phyloP scores from a whole-genome alignment of 2,329 filamentous ascomycete species.

The Xylariales sp. region DNA sequence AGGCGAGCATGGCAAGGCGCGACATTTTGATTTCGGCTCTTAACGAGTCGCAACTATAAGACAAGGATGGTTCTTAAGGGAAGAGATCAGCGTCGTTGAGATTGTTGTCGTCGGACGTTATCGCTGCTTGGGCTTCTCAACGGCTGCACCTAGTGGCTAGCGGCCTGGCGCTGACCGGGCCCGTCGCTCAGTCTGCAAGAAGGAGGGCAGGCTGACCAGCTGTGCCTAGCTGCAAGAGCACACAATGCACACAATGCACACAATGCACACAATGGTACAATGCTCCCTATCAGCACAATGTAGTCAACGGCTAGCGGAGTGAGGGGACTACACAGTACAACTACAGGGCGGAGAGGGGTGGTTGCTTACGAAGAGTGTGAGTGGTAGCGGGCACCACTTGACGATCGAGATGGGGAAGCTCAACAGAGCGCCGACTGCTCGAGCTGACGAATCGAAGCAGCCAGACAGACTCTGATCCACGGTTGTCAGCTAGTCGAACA shows the following conservation, averaged over 20 bases:
- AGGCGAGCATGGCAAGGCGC: slow-evolving; percentile 2
- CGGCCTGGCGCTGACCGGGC: neutral
- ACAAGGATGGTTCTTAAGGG: slow-evolving; percentile 2
- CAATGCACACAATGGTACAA: slow-evolving; percentile 1
- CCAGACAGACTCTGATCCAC: slow-evolving; percentile 1
- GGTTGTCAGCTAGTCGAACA: slow-evolving; percentile 4
- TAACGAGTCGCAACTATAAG: neutral
- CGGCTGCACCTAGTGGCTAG: neutral
- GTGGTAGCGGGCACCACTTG: neutral
- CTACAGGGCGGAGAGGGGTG: slow-evolving; percentile 2
- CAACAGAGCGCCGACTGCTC: neutral
- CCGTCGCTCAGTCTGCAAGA: neutral
- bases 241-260: neutral
- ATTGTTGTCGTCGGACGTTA: slow-evolving; percentile 6
- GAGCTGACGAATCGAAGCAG: slow-evolving; percentile 2
- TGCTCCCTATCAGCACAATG: slow-evolving; percentile 5
- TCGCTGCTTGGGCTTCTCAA: slow-evolving; percentile 5
- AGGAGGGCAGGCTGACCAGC: slow-evolving; percentile 9
- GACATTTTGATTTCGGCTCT: slow-evolving; percentile 6
- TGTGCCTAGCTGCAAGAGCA: slow-evolving; percentile 2
- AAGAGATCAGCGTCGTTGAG: slow-evolving; percentile 1
- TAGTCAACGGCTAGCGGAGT: slow-evolving; percentile 1
- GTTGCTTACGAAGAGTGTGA: slow-evolving; percentile 1
- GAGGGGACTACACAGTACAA: slow-evolving; percentile 3
- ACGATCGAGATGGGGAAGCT: slow-evolving; percentile 8